These are phyloP conservation scores for Lolium multiflorum DNA, from an alignment of 176 grass and related monocot genomes.

Conservation along the genomic window DNA sequence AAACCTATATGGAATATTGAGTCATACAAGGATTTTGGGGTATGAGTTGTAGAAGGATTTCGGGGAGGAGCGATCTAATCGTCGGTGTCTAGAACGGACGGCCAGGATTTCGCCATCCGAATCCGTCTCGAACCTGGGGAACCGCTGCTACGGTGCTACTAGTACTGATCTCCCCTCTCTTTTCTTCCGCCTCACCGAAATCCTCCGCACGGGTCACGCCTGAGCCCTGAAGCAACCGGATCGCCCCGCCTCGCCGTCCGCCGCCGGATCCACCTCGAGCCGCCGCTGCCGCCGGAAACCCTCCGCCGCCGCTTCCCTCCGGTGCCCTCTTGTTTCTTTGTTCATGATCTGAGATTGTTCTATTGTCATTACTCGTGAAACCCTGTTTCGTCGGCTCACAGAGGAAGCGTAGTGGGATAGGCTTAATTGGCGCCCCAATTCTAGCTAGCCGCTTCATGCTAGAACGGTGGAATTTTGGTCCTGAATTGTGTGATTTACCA, in stretches of 20 bases:
- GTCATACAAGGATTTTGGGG: background rate
- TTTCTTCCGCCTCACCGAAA: background rate
- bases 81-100: background rate
- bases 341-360: background rate
- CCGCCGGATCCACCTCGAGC: background rate
- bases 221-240: background rate
- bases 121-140: background rate
- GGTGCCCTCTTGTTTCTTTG: no score
- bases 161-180: background rate
- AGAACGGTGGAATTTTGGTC: background rate
- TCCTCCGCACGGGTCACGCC: background rate
- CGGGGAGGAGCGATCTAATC: background rate
- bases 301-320: background rate
- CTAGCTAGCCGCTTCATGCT: no score
- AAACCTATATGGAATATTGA: background rate
- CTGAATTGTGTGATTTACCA: background rate
- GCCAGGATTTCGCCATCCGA: background rate
- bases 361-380: background rate
- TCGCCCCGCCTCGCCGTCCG: background rate
- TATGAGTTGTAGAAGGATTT: background rate
- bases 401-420: no score
- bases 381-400: no score
- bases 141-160: background rate
- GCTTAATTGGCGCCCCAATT: no score
- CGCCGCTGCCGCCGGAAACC: background rate